Percentiles rank a stretch among this genome's conserved stretches.
phyloP scores from a whole-genome alignment of 176 grass and related monocot genomes.

The Rhynchospora breviuscula region DNA sequence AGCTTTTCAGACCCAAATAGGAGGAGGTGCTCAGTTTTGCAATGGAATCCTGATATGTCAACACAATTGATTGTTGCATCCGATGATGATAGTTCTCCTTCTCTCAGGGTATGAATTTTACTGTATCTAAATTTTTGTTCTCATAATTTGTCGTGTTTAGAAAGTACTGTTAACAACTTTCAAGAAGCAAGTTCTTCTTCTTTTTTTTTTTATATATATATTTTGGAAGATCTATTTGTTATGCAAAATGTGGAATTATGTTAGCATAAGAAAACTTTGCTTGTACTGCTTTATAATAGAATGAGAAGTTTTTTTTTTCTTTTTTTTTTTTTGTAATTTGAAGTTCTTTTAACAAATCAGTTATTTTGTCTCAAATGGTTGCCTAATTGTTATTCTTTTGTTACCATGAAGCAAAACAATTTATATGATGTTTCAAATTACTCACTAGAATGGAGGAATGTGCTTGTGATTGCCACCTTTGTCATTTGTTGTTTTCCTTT shows the following conservation, averaged over 20 bases:
- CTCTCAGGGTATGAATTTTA: conserved; percentile 68
- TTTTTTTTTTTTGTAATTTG: not conserved
- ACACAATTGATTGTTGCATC: conserved; percentile 92
- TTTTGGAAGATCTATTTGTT: not conserved
- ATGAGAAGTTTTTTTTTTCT: not conserved
- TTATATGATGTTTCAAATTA: not conserved
- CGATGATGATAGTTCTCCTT: conserved; percentile 88
- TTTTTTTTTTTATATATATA: not conserved
- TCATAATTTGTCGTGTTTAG: not conserved
- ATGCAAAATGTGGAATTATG: not conserved
- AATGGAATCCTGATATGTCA: conserved; percentile 95
- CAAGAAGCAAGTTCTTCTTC: not conserved
- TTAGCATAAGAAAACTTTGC: not conserved
- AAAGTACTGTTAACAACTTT: not conserved
- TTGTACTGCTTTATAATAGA: not conserved
- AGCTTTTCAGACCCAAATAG: conserved; percentile 88
- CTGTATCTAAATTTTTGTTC: not conserved
- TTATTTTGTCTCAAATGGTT: not conserved
- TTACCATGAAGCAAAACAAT: not conserved
- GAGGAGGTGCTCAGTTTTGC: conserved; percentile 91
- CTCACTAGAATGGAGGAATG: not conserved
- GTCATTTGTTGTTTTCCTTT: conserved; percentile 6
- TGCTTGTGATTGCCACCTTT: not conserved
- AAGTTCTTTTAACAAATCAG: not conserved
- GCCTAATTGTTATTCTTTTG: not conserved